Evolutionary conservation across 139 green algal genomes (phyloP).

Genomic region (Picochlorum sp.): DNA sequence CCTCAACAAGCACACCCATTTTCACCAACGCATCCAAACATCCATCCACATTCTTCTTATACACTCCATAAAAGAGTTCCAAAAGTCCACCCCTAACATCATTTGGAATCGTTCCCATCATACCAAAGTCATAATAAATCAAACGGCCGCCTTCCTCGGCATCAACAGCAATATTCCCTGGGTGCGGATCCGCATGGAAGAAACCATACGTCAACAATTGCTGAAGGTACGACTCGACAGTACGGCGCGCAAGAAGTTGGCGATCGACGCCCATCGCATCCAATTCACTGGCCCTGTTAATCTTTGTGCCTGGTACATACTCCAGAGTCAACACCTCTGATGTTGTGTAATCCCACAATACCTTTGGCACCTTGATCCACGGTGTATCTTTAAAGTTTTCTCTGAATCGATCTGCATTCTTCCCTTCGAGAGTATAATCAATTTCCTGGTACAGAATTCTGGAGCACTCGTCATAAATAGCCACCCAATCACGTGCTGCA

Average conservation of each 20-base stretch:
- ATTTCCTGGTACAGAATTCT: slow-evolving; percentile 97
- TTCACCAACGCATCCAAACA: slow-evolving; percentile 79
- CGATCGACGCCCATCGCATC: slow-evolving; percentile 80
- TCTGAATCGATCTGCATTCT: slow-evolving; percentile 84
- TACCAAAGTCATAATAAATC: slow-evolving; percentile 98
- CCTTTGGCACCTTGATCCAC: slow-evolving; percentile 91
- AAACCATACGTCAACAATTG: slow-evolving; percentile 86
- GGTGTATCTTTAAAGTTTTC: slow-evolving; percentile 42
- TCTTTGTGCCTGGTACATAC: slow-evolving; percentile 94
- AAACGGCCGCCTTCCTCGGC: slow-evolving; percentile 52
- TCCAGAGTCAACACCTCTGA: slow-evolving; percentile 84
- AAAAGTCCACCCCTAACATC: slow-evolving; percentile 77
- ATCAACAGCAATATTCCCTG: slow-evolving; percentile 96
- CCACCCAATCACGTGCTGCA: slow-evolving; percentile 96
- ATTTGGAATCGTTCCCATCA: slow-evolving; percentile 37
- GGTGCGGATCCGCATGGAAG: slow-evolving; percentile 93
- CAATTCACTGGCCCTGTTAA: slow-evolving; percentile 77
- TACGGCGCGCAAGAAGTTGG: slow-evolving; percentile 61
- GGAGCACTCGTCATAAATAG: slow-evolving; percentile 98
- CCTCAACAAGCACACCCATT: slow-evolving; percentile 88
- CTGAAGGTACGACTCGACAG: slow-evolving; percentile 93
- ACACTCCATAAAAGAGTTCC: slow-evolving; percentile 91
- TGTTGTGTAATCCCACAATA: slow-evolving; percentile 81
- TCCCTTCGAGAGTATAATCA: slow-evolving; percentile 87
- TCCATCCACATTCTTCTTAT: slow-evolving; percentile 77